Percentiles rank a stretch among this genome's conserved stretches.
Evolutionary conservation across 148 eudicot genomes (phyloP).

Genomic region (Fagopyrum homotropicum): DNA sequence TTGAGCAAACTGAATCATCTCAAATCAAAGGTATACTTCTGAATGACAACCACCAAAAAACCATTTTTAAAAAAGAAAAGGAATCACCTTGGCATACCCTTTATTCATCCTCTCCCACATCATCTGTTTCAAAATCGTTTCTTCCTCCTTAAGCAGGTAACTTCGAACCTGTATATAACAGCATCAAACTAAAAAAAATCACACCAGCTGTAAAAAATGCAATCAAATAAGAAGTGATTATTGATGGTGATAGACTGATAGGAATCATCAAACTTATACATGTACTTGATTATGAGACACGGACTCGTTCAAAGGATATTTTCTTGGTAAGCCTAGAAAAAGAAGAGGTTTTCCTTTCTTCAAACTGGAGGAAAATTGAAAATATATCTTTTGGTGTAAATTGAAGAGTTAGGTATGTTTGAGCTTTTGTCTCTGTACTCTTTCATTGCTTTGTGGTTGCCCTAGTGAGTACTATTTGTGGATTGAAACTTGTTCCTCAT

Average conservation of each 20-base stretch:
- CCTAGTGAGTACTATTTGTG: not conserved
- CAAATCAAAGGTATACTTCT: not conserved
- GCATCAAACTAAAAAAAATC: not conserved
- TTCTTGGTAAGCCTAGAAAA: not conserved
- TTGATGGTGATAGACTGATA: not conserved
- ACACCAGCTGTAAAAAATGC: not conserved
- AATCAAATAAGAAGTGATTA: not conserved
- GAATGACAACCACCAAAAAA: not conserved
- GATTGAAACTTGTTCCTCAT: not conserved
- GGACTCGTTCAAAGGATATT: not conserved
- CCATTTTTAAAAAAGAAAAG: not conserved
- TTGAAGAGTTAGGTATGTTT: not conserved
- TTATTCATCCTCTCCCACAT: constrained; percentile 3
- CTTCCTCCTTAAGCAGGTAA: constrained; percentile 2
- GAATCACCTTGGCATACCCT: not conserved
- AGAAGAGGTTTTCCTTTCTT: not conserved
- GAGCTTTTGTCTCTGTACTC: too few species aligned
- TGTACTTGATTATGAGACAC: not conserved
- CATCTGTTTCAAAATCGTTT: not conserved
- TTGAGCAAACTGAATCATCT: not conserved
- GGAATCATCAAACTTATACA: not conserved
- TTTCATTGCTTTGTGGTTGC: too few species aligned
- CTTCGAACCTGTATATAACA: not conserved
- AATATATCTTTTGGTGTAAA: not conserved
- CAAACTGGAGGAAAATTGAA: not conserved